Percentiles rank a stretch among this genome's conserved stretches.
These are phyloP conservation scores for Meyerozyma athensensis DNA, from an alignment of 1,139 yeast species.

Conservation along the genomic window DNA sequence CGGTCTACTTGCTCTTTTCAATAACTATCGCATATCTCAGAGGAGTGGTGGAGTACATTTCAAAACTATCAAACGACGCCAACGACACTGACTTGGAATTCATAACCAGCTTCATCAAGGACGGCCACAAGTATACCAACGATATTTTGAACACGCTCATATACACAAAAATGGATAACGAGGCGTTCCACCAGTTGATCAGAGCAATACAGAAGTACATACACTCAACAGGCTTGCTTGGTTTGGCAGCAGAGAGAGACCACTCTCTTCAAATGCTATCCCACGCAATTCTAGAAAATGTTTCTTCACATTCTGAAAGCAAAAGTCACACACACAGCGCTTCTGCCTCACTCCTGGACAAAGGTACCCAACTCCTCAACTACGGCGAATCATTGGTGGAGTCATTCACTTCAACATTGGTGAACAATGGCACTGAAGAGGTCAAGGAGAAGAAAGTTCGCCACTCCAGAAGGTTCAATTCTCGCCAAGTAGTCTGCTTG, in stretches of 20 bases:
- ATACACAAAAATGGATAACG: constrained; percentile 64
- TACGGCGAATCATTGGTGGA: constrained; percentile 63
- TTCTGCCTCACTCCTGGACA: constrained; percentile 17
- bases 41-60: constrained; percentile 58
- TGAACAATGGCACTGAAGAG: constrained; percentile 1
- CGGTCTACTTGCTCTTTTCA: constrained; percentile 53
- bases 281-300: constrained; percentile 43
- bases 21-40: constrained; percentile 58
- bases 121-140: constrained; percentile 44
- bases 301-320: constrained; percentile 7
- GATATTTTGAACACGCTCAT: constrained; percentile 49
- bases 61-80: constrained; percentile 30
- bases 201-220: constrained; percentile 75
- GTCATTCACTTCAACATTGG: constrained; percentile 39
- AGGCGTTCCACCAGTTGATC: constrained; percentile 55
- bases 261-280: constrained; percentile 57
- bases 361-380: constrained; percentile 37
- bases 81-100: constrained; percentile 30
- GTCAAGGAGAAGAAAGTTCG: not conserved
- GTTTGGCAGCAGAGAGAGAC: constrained; percentile 52
- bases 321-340: constrained; percentile 1
- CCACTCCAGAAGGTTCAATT: constrained; percentile 44
- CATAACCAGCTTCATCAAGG: constrained; percentile 35
- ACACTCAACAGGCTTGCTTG: constrained; percentile 78
- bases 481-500: constrained; percentile 69